Evolutionary conservation across 768 basidiomycete species (phyloP).

Genomic region (Tricholoma flavovirens): DNA sequence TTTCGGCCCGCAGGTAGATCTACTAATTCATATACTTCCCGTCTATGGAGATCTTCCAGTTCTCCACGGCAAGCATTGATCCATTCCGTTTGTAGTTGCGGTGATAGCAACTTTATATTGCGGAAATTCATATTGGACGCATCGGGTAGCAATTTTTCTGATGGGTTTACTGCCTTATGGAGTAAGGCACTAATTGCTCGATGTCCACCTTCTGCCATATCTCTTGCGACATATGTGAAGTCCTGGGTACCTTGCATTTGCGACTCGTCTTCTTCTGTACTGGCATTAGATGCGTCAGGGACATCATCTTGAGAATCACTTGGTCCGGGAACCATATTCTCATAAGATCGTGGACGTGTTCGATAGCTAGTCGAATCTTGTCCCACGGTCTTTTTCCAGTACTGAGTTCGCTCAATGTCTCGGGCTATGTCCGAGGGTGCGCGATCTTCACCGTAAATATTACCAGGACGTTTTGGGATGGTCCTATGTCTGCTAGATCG

Average conservation of each 20-base stretch:
- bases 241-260: too few relatives aligned
- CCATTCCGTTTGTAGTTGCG: too few relatives aligned
- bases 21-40: constrained; percentile 2
- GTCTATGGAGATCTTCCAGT: background rate
- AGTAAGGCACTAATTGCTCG: too few relatives aligned
- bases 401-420: background rate
- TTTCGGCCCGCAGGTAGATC: constrained; percentile 5
- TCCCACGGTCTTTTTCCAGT: background rate
- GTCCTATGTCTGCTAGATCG: background rate
- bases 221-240: too few relatives aligned
- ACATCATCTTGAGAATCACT: background rate
- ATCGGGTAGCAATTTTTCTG: too few relatives aligned
- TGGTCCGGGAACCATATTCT: background rate
- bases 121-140: too few relatives aligned
- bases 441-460: background rate
- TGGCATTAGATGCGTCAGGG: too few relatives aligned
- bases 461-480: background rate
- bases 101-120: too few relatives aligned
- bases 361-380: background rate
- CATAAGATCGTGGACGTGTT: background rate
- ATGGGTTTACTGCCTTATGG: too few relatives aligned
- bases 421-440: background rate
- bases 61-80: background rate
- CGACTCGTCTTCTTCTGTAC: background rate
- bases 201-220: too few relatives aligned